These are phyloP conservation scores for Cucurbitaria berberidis DNA, from an alignment of 2,329 filamentous ascomycete genomes.

Conservation along the genomic window DNA sequence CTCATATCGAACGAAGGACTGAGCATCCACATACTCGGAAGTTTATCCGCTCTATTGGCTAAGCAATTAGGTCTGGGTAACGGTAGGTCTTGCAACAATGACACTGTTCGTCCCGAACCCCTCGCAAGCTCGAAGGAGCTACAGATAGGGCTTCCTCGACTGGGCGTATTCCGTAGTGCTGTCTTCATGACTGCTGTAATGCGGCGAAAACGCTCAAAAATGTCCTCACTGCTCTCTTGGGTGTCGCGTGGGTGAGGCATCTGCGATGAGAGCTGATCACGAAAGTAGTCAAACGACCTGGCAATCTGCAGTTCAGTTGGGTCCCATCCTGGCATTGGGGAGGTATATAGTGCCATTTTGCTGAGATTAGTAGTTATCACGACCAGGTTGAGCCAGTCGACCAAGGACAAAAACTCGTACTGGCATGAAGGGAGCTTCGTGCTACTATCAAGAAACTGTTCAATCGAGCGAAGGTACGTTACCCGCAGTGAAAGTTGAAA, in stretches of 20 bases:
- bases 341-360: conserved; percentile 37
- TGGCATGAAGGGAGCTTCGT: conserved; percentile 33
- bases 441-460: conserved; percentile 44
- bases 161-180: conserved; percentile 27
- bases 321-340: conserved; percentile 44
- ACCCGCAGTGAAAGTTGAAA: conserved; percentile 46
- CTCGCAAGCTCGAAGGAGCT: conserved; percentile 45
- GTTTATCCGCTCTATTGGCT: conserved; percentile 29
- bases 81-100: conserved; percentile 41
- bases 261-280: conserved; percentile 38
- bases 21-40: conserved; percentile 38
- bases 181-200: conserved; percentile 42
- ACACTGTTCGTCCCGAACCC: conserved; percentile 41
- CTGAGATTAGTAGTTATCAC: conserved; percentile 38
- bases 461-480: conserved; percentile 38
- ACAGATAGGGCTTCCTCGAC: conserved; percentile 37
- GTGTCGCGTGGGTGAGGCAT: conserved; percentile 38
- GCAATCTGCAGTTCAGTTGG: conserved; percentile 39
- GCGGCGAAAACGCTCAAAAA: conserved; percentile 44
- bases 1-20: conserved; percentile 39
- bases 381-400: conserved; percentile 43
- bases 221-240: conserved; percentile 33
- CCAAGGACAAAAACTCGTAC: conserved; percentile 38
- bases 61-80: conserved; percentile 35
- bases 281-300: conserved; percentile 42